phyloP scores from a whole-genome alignment of 2,329 filamentous ascomycete species.

The Dothistroma septosporum region DNA sequence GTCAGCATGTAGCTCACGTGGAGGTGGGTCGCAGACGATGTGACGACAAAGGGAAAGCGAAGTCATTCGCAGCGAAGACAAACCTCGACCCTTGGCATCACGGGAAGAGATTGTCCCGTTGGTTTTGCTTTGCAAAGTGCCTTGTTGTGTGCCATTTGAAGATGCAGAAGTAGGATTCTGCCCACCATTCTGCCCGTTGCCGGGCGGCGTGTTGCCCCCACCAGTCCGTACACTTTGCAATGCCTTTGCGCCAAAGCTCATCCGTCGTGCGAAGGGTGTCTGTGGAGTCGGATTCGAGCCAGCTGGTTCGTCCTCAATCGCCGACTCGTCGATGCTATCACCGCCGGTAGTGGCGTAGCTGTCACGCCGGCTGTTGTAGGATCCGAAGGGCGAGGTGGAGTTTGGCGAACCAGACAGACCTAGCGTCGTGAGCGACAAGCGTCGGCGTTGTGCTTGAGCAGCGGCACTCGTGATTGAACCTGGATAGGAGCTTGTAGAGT shows the following conservation, averaged over 20 bases:
- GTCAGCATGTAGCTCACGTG: conserved; percentile 36
- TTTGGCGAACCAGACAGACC: conserved; percentile 45
- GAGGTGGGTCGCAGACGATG: conserved; percentile 23
- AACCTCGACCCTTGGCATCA: conserved; percentile 55
- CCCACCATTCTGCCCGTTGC: conserved; percentile 33
- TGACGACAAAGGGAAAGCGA: conserved; percentile 8
- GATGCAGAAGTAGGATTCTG: conserved; percentile 31
- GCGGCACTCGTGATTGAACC: conserved; percentile 49
- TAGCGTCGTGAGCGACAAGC: conserved; percentile 49
- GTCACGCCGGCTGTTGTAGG: conserved; percentile 42
- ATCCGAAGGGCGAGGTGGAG: conserved; percentile 41
- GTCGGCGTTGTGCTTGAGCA: conserved; percentile 47
- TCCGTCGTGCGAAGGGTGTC: conserved; percentile 74
- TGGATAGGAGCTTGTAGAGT: conserved; percentile 33
- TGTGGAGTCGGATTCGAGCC: conserved; percentile 37
- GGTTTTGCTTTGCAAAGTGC: conserved; percentile 21
- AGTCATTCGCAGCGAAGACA: conserved; percentile 42
- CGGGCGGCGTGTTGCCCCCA: conserved; percentile 27
- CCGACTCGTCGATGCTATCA: conserved; percentile 45
- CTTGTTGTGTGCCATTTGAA: conserved; percentile 11
- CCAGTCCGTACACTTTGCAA: conserved; percentile 63
- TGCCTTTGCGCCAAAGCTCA: conserved; percentile 85
- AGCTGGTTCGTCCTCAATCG: conserved; percentile 50
- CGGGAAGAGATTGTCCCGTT: conserved; percentile 48
- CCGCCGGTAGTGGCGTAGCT: conserved; percentile 43